Percentiles rank a stretch among this genome's conserved stretches.
These are phyloP conservation scores for Aspergillaceae sp. DNA, from an alignment of 2,329 filamentous ascomycete genomes.

Conservation along the genomic window DNA sequence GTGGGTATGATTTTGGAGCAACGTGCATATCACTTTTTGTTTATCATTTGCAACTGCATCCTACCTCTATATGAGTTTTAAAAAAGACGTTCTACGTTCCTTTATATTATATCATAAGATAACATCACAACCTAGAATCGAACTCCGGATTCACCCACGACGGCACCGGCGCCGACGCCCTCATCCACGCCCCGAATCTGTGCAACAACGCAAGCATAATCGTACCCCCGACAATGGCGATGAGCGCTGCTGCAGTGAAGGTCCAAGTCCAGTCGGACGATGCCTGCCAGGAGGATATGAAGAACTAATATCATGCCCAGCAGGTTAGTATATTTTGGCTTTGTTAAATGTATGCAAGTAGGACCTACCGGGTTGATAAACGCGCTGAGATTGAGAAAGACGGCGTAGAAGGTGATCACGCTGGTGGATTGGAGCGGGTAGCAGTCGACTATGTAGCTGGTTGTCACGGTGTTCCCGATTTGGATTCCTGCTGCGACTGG, in stretches of 20 bases:
- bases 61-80: too few relatives aligned
- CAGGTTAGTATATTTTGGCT: not conserved
- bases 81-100: too few relatives aligned
- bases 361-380: slow-evolving; percentile 36
- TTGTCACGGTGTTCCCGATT: slow-evolving; percentile 47
- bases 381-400: slow-evolving; percentile 45
- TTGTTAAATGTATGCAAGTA: not conserved
- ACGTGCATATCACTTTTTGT: too few relatives aligned
- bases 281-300: slow-evolving; percentile 43
- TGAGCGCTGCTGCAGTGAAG: slow-evolving; percentile 42
- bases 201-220: slow-evolving; percentile 34
- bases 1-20: too few relatives aligned
- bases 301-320: slow-evolving; percentile 30
- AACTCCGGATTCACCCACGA: slow-evolving; percentile 42
- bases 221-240: slow-evolving; percentile 35
- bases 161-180: slow-evolving; percentile 30
- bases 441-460: slow-evolving; percentile 47
- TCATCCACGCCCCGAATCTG: slow-evolving; percentile 31
- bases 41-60: too few relatives aligned
- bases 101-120: not conserved
- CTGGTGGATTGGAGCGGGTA: slow-evolving; percentile 50
- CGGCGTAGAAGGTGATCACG: slow-evolving; percentile 47
- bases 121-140: slow-evolving; percentile 10
- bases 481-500: slow-evolving; percentile 48
- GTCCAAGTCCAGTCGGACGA: slow-evolving; percentile 44